phyloP scores from a whole-genome alignment of 2,329 filamentous ascomycete genomes.

The Parafenestella ontariensis region DNA sequence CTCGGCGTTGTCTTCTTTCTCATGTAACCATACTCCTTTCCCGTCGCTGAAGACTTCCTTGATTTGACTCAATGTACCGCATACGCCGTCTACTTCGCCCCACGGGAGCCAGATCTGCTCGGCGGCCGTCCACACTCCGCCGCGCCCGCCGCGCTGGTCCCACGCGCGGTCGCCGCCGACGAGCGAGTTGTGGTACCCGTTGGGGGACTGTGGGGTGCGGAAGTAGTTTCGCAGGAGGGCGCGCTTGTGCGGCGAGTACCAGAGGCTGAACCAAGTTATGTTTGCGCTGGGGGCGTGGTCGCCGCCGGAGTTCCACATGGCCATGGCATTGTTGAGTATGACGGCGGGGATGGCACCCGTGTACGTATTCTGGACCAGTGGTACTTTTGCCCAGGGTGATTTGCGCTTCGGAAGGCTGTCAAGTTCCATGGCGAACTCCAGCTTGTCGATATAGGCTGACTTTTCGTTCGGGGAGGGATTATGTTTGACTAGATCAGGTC shows the following conservation, averaged over 20 bases:
- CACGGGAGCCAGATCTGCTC: slow-evolving; percentile 57
- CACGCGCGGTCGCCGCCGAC: slow-evolving; percentile 57
- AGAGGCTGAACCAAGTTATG: slow-evolving; percentile 55
- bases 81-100: slow-evolving; percentile 53
- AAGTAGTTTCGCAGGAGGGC: slow-evolving; percentile 59
- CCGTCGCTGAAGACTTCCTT: slow-evolving; percentile 58
- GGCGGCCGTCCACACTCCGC: slow-evolving; percentile 62
- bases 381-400: slow-evolving; percentile 52
- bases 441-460: slow-evolving; percentile 38
- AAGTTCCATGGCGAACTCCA: slow-evolving; percentile 39
- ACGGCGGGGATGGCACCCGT: slow-evolving; percentile 56
- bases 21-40: slow-evolving; percentile 50
- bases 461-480: slow-evolving; percentile 40
- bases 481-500: slow-evolving; percentile 27
- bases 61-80: slow-evolving; percentile 44
- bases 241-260: slow-evolving; percentile 57
- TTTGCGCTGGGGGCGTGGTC: slow-evolving; percentile 19
- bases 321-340: slow-evolving; percentile 40
- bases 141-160: slow-evolving; percentile 60
- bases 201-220: slow-evolving; percentile 52
- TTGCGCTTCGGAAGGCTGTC: slow-evolving; percentile 54
- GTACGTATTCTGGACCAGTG: slow-evolving; percentile 58
- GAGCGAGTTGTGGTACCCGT: slow-evolving; percentile 53
- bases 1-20: slow-evolving; percentile 28
- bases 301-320: slow-evolving; percentile 38